Conservation (phyloP, 2,329 filamentous ascomycete species). For the Alternaria metachromatica region DNA sequence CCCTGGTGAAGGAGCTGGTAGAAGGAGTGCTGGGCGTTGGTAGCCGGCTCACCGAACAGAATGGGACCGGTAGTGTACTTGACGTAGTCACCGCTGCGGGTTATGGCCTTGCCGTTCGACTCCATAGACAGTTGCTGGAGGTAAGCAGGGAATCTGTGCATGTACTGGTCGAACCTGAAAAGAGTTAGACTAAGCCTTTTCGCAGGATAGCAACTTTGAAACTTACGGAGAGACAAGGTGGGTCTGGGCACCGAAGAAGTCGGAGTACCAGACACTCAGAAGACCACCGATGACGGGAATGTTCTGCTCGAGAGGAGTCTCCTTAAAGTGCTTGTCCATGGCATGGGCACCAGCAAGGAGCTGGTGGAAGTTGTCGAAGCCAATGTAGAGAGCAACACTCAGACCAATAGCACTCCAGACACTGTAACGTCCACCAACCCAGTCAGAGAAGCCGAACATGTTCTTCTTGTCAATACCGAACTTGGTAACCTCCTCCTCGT, state of each 20-base stretch:
- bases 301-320: constrained; percentile 89
- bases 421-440: constrained; percentile 97
- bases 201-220: no score
- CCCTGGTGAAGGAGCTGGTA: constrained; percentile 99
- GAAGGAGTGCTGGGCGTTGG: constrained; percentile 99
- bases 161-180: constrained; percentile 91
- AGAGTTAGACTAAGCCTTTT: constrained; percentile 8
- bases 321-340: constrained; percentile 98
- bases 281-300: constrained; percentile 92
- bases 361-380: constrained; percentile 96
- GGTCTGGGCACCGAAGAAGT: constrained; percentile 98
- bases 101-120: constrained; percentile 98
- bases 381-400: constrained; percentile 92
- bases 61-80: constrained; percentile 98
- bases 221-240: constrained; percentile 93
- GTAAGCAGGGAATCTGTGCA: constrained; percentile 98
- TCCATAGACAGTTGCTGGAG: constrained; percentile 99
- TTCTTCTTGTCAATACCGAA: constrained; percentile 99
- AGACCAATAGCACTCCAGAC: constrained; percentile 99
- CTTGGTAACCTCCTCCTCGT: constrained; percentile 93
- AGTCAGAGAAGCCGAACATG: constrained; percentile 99
- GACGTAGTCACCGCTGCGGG: constrained; percentile 82
- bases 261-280: constrained; percentile 96
- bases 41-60: constrained; percentile 96
- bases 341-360: constrained; percentile 93